phyloP scores from a whole-genome alignment of 2,329 filamentous ascomycete species.

The Fusarium verticillioides region DNA sequence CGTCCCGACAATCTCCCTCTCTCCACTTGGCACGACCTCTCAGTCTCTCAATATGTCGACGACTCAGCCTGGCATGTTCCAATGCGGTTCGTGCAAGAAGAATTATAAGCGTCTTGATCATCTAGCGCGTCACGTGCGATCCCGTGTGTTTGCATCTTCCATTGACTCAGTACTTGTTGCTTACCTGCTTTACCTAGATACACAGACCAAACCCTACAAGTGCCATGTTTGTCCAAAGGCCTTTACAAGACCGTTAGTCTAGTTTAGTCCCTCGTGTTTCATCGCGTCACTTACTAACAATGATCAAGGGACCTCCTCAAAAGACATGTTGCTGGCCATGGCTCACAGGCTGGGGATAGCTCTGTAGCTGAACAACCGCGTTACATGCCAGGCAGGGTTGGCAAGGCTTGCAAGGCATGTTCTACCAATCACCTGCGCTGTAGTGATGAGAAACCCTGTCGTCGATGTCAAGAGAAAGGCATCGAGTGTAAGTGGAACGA shows the following conservation, averaged over 20 bases:
- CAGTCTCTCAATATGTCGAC: slow-evolving; percentile 4
- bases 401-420: slow-evolving; percentile 45
- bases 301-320: slow-evolving; percentile 42
- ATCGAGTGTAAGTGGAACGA: slow-evolving; percentile 44
- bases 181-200: slow-evolving; percentile 37
- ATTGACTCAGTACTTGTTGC: not conserved
- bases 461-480: slow-evolving; percentile 42
- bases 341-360: slow-evolving; percentile 20
- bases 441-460: slow-evolving; percentile 47
- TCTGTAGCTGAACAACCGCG: slow-evolving; percentile 8
- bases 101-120: slow-evolving; percentile 48
- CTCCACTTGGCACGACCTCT: slow-evolving; percentile 2
- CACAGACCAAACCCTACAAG: slow-evolving; percentile 47
- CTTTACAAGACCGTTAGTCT: slow-evolving; percentile 46
- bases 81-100: slow-evolving; percentile 44
- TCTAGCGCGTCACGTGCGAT: slow-evolving; percentile 49
- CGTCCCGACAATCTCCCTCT: slow-evolving; percentile 15
- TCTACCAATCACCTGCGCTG: slow-evolving; percentile 47
- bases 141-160: slow-evolving; percentile 39
- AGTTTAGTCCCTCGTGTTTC: no score
- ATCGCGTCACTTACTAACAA: not conserved
- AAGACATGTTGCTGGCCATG: slow-evolving; percentile 39
- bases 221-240: slow-evolving; percentile 46
- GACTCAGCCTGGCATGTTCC: slow-evolving; percentile 40
- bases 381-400: slow-evolving; percentile 38